Evolutionary conservation across 176 grass and related monocot genomes (phyloP).

Genomic region (Hsuehochloa calcarea): DNA sequence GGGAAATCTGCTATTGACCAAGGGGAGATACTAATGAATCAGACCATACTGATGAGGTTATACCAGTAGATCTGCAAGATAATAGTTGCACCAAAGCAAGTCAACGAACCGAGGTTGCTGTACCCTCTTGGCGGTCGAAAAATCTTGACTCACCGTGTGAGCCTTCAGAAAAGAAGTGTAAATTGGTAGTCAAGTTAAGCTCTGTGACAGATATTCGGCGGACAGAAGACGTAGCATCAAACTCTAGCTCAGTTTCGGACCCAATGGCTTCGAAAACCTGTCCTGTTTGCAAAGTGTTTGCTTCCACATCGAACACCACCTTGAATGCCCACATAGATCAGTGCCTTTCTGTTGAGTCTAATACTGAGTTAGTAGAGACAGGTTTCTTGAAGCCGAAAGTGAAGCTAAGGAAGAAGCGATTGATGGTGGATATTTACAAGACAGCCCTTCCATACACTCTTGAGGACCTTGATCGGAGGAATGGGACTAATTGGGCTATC

Average conservation of each 20-base stretch:
- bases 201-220: conserved; percentile 38
- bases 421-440: conserved; percentile 83
- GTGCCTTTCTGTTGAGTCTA: conserved; percentile 72
- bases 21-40: conserved; percentile 28
- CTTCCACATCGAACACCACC: conserved; percentile 93
- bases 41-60: conserved; percentile 27
- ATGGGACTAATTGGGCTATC: conserved; percentile 77
- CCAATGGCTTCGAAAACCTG: conserved; percentile 89
- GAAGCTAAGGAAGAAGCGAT: conserved; percentile 79
- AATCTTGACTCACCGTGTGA: conserved; percentile 38
- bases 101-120: conserved; percentile 26
- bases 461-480: conserved; percentile 90
- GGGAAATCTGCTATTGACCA: conserved; percentile 39
- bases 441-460: conserved; percentile 68
- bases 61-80: conserved; percentile 40
- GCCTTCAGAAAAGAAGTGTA: conserved; percentile 66
- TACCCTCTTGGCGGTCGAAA: conserved; percentile 29
- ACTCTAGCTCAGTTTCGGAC: conserved; percentile 61
- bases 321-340: conserved; percentile 97
- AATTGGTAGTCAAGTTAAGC: conserved; percentile 58
- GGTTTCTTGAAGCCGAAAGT: conserved; percentile 58
- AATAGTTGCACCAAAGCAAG: conserved; percentile 45
- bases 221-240: conserved; percentile 55
- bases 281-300: conserved; percentile 89
- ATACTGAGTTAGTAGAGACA: conserved; percentile 46